These are phyloP conservation scores for Plantago lanceolata DNA, from an alignment of 305 asterid species.

Conservation along the genomic window DNA sequence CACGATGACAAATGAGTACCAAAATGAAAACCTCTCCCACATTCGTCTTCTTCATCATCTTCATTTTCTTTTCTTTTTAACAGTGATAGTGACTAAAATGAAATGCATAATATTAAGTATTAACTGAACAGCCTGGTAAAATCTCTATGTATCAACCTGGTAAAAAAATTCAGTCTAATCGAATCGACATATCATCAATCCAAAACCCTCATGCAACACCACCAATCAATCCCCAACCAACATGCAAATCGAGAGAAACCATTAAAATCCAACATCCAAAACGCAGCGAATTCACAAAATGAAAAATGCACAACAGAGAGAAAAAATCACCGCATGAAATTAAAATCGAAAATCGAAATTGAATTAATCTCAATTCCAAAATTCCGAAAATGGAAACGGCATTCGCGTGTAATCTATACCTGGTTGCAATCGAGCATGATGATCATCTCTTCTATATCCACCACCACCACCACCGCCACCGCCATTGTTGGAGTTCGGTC, in stretches of 20 bases:
- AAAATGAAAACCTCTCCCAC: background rate
- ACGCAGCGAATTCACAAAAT: background rate
- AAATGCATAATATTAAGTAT: no score
- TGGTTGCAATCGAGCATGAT: slow-evolving; percentile 18
- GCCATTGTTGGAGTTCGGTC: no score
- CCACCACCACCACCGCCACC: background rate
- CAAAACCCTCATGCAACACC: slow-evolving; percentile 5
- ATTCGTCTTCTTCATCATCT: slow-evolving; percentile 19
- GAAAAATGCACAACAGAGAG: background rate
- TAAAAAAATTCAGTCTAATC: background rate
- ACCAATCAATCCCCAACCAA: background rate
- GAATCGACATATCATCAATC: background rate
- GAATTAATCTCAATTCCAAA: no score
- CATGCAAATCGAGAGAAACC: background rate
- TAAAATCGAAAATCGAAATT: no score
- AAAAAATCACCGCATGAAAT: background rate
- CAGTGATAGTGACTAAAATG: background rate
- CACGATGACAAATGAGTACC: background rate
- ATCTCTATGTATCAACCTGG: no score
- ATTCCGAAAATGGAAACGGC: background rate
- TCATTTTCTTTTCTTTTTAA: slow-evolving; percentile 22
- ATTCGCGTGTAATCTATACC: no score
- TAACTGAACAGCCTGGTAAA: no score
- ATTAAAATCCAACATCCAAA: background rate
- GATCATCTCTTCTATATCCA: background rate